phyloP scores from a whole-genome alignment of 768 basidiomycete genomes.

The Kwoniella dendrophila region DNA sequence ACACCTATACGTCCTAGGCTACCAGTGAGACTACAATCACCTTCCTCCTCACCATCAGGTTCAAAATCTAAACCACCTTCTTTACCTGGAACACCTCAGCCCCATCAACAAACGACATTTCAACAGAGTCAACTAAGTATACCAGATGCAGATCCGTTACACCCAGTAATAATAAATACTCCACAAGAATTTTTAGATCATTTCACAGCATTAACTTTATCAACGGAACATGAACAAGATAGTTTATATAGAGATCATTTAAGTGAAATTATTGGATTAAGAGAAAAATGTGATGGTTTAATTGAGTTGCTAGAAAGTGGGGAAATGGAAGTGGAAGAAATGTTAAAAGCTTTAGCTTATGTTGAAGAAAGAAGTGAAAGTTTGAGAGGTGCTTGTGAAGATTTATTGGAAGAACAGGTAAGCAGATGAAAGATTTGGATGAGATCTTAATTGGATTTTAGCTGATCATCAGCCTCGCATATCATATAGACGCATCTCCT shows the following conservation, averaged over 20 bases:
- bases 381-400: slow-evolving; percentile 87
- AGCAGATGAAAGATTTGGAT: too few species aligned
- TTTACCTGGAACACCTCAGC: slow-evolving; percentile 23
- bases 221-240: slow-evolving; percentile 90
- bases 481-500: slow-evolving; percentile 70
- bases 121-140: slow-evolving; percentile 8
- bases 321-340: slow-evolving; percentile 71
- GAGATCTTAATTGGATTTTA: too few species aligned
- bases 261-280: slow-evolving; percentile 71
- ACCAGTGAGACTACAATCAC: not conserved
- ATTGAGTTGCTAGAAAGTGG: slow-evolving; percentile 73
- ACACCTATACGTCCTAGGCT: slow-evolving; percentile 23
- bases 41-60: slow-evolving; percentile 21
- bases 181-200: slow-evolving; percentile 98
- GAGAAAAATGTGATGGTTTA: slow-evolving; percentile 75
- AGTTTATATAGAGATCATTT: slow-evolving; percentile 86
- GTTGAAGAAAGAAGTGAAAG: slow-evolving; percentile 93
- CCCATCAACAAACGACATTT: slow-evolving; percentile 10
- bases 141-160: slow-evolving; percentile 28
- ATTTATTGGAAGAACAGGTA: slow-evolving; percentile 84
- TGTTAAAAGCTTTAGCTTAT: slow-evolving; percentile 80
- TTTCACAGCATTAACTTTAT: slow-evolving; percentile 84
- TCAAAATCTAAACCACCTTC: slow-evolving; percentile 26
- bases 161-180: slow-evolving; percentile 64
- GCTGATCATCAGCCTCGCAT: not conserved